These are phyloP conservation scores for Phytopythium sindhum DNA, from an alignment of 352 stramenopile species.

Conservation along the genomic window DNA sequence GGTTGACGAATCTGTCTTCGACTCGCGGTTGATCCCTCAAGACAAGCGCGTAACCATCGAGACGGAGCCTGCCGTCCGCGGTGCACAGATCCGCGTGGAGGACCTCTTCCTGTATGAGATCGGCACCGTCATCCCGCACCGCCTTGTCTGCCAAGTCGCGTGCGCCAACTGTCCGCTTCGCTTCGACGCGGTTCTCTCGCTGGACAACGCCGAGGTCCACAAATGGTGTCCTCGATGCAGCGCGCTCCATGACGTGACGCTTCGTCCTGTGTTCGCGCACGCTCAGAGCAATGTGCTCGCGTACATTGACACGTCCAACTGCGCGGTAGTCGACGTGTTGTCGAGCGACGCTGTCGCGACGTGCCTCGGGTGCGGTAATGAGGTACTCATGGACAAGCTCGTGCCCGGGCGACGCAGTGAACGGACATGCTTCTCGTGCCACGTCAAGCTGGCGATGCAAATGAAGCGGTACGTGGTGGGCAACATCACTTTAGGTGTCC, in stretches of 20 bases:
- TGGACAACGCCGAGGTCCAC: slow-evolving; percentile 41
- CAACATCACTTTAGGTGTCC: slow-evolving; percentile 6
- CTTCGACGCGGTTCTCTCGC: slow-evolving; percentile 55
- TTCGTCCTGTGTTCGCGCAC: slow-evolving; percentile 72
- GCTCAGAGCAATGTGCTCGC: slow-evolving; percentile 53
- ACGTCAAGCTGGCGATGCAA: slow-evolving; percentile 73
- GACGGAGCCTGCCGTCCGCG: slow-evolving; percentile 48
- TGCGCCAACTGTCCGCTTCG: slow-evolving; percentile 72
- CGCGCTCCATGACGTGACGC: slow-evolving; percentile 55
- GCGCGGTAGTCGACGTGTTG: slow-evolving; percentile 60
- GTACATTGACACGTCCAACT: slow-evolving; percentile 77
- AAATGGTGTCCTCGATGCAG: slow-evolving; percentile 85
- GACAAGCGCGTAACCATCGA: slow-evolving; percentile 45
- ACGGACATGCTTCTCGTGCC: slow-evolving; percentile 67
- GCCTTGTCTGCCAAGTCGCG: slow-evolving; percentile 58
- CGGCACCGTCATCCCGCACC: slow-evolving; percentile 69
- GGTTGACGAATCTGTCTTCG: slow-evolving; percentile 12
- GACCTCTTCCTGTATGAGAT: slow-evolving; percentile 77
- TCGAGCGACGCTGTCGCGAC: slow-evolving; percentile 68
- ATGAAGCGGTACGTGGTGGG: slow-evolving; percentile 52
- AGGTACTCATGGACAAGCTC: slow-evolving; percentile 59
- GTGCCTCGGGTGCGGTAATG: slow-evolving; percentile 61
- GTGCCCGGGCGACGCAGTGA: slow-evolving; percentile 52
- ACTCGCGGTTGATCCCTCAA: slow-evolving; percentile 49
- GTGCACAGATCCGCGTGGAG: slow-evolving; percentile 53